Evolutionary conservation across 23 red algal genomes (phyloP), one percentile per base, ranked within the genome.

Genomic region (Pyropia haitanensis): DNA sequence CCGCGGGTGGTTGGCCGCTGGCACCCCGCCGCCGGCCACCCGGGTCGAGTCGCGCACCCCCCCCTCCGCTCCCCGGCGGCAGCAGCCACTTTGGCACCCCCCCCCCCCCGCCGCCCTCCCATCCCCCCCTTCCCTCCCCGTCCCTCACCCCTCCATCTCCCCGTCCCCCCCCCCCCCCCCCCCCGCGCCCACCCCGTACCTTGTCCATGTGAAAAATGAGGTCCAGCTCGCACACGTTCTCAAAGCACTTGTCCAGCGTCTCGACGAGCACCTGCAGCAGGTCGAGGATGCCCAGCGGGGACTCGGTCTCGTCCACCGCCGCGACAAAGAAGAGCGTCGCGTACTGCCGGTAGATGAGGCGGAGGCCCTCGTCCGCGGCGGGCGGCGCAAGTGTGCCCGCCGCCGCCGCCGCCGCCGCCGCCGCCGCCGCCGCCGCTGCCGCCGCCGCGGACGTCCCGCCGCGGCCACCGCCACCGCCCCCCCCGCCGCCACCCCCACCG

Each of bases 251-350:
- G 76, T 96, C 91, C 3, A 96, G 72, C 9, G 91, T 96, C 66
- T 96, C 91, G 18, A 96, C 91, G 63, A 96, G 89, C 13, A 96
- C 91, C 69, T 96, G 91, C 20, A 96, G 90, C 9, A 96, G 78
- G 70, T 96, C 91, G 14, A 96, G 59, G 52, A 96, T 96, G 14
- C 91, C 91, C 27, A 96, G 57, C 64, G 90, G 85, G 65, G 72
- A 86, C 66, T 96, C 91, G 27, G 75, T 58, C 25, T 89, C 58
- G 56, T 96, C 82, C 44, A 96, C 84, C 33, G 44, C 56, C 33
- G 84, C 90, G 62, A 96, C 70, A 66, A 96, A 96, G 67, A 73
- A 96, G 24, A 96, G 78, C 32, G 91, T 96, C 29, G 91, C 91
- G 56, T 96, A 96, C 57, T 89, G 71, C 33, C 91, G 79, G 48